These are phyloP conservation scores for Yamadazyma conglobata DNA, from an alignment of 1,139 yeast genomes.

Conservation along the genomic window DNA sequence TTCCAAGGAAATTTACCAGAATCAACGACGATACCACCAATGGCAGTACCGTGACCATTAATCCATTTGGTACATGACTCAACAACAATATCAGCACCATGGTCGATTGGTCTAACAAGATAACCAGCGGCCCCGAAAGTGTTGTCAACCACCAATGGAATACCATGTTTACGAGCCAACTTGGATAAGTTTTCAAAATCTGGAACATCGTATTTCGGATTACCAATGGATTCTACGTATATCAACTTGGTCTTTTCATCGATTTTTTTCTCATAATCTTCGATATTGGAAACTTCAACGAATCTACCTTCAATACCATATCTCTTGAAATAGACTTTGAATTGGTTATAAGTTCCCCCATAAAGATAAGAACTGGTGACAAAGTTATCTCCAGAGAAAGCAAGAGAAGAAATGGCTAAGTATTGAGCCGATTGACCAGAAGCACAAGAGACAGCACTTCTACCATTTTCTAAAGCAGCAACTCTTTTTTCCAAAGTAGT, in stretches of 20 bases:
- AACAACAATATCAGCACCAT: slow-evolving; percentile 80
- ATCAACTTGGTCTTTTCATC: slow-evolving; percentile 88
- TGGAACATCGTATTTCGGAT: slow-evolving; percentile 90
- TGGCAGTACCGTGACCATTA: slow-evolving; percentile 95
- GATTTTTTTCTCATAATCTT: slow-evolving; percentile 66
- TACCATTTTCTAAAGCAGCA: slow-evolving; percentile 91
- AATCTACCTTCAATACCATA: slow-evolving; percentile 82
- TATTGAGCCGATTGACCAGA: slow-evolving; percentile 97
- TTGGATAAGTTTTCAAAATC: slow-evolving; percentile 77
- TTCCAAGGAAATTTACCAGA: slow-evolving; percentile 92
- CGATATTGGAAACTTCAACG: slow-evolving; percentile 72
- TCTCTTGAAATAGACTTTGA: slow-evolving; percentile 86
- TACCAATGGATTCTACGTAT: slow-evolving; percentile 88
- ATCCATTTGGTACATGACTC: slow-evolving; percentile 99
- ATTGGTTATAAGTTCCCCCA: slow-evolving; percentile 96
- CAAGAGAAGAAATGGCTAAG: slow-evolving; percentile 77
- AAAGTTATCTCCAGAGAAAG: slow-evolving; percentile 86
- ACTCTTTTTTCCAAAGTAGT: slow-evolving; percentile 88
- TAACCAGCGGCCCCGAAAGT: slow-evolving; percentile 97
- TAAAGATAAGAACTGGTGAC: slow-evolving; percentile 84
- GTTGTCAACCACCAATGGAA: slow-evolving; percentile 93
- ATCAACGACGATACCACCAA: slow-evolving; percentile 89
- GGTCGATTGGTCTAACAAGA: slow-evolving; percentile 78
- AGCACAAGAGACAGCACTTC: slow-evolving; percentile 83
- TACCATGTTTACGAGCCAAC: slow-evolving; percentile 82